phyloP scores from a whole-genome alignment of 2,329 filamentous ascomycete species.

The Penicillium concentricum region DNA sequence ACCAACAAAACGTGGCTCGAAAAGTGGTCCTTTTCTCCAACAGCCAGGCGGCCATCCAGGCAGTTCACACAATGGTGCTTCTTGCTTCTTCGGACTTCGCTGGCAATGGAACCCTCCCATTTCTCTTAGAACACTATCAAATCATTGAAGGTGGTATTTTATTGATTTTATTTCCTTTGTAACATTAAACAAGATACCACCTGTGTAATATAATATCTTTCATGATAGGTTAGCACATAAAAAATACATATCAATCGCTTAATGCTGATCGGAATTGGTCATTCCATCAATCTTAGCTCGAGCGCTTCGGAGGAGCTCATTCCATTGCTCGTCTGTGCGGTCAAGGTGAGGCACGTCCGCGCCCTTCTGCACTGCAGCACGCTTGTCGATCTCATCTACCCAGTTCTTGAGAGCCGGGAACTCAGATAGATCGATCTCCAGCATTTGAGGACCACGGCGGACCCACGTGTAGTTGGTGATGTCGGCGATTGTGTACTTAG shows the following conservation, averaged over 20 bases:
- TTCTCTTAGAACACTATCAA: too few relatives aligned
- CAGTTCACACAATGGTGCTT: too few relatives aligned
- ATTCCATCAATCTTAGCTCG: slow-evolving; percentile 22
- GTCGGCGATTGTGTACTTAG: slow-evolving; percentile 51
- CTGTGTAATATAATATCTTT: too few relatives aligned
- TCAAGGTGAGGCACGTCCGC: neutral
- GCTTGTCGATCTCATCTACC: slow-evolving; percentile 28
- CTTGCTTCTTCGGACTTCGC: too few relatives aligned
- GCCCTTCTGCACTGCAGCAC: slow-evolving; percentile 32
- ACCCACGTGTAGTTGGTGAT: slow-evolving; percentile 50
- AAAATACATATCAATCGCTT: neutral
- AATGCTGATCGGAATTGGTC: slow-evolving; percentile 23
- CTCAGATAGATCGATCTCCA: slow-evolving; percentile 33
- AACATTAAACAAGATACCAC: too few relatives aligned
- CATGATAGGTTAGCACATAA: too few relatives aligned
- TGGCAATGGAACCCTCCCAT: too few relatives aligned
- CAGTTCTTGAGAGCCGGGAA: slow-evolving; percentile 35
- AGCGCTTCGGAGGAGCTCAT: slow-evolving; percentile 8
- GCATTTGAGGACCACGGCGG: slow-evolving; percentile 13
- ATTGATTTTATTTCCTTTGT: too few relatives aligned
- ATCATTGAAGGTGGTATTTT: too few relatives aligned
- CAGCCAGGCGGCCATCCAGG: too few relatives aligned
- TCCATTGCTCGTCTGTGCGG: neutral
- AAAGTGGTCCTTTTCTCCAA: too few relatives aligned
- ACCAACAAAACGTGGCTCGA: too few relatives aligned